phyloP scores from a whole-genome alignment of 1,139 yeast genomes.

The Zygotorulaspora mrakii region DNA sequence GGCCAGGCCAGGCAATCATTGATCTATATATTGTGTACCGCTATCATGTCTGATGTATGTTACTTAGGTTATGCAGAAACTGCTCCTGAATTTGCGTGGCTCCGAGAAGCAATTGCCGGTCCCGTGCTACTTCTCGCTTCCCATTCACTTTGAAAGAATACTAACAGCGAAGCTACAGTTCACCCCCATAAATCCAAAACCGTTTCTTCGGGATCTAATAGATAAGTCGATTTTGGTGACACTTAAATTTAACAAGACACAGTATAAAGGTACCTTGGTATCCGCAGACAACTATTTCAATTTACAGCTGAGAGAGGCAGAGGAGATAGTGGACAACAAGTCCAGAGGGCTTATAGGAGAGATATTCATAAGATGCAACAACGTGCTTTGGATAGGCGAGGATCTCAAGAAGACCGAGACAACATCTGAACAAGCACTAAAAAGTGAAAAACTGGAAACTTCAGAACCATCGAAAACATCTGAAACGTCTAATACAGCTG shows the following conservation, averaged over 20 bases:
- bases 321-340: constrained; percentile 53
- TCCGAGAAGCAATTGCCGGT: too few species aligned
- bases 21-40: too few species aligned
- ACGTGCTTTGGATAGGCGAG: constrained; percentile 63
- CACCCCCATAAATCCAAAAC: constrained; percentile 85
- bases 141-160: too few species aligned
- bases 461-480: too few species aligned
- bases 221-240: constrained; percentile 75
- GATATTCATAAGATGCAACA: constrained; percentile 79
- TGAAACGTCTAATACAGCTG: too few species aligned
- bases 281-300: constrained; percentile 95
- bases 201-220: constrained; percentile 72
- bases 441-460: too few species aligned
- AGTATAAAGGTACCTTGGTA: constrained; percentile 73
- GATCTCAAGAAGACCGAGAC: constrained; percentile 20
- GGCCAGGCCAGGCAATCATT: too few species aligned
- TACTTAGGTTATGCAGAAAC: too few species aligned
- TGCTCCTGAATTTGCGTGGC: too few species aligned
- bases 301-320: constrained; percentile 67
- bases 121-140: too few species aligned
- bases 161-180: constrained; percentile 39
- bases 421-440: too few species aligned
- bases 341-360: constrained; percentile 69
- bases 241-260: constrained; percentile 89
- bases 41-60: too few species aligned